Conservation (phyloP, 352 stramenopile species). For the Pythium sp. region DNA sequence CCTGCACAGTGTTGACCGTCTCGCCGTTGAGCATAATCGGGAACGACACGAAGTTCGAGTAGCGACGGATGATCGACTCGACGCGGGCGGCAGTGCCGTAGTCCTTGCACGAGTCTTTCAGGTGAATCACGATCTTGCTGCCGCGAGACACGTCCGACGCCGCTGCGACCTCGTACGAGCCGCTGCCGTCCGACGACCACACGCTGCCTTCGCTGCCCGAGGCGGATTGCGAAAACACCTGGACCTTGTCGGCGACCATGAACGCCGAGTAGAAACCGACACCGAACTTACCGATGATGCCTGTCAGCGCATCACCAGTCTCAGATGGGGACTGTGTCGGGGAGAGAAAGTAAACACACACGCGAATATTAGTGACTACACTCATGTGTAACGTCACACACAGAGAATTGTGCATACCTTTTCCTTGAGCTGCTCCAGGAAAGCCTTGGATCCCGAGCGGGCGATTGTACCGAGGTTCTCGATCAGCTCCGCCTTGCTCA, state of each 20-base stretch:
- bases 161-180: slow-evolving; percentile 76
- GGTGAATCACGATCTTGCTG: slow-evolving; percentile 97
- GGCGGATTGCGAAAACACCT: slow-evolving; percentile 89
- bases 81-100: slow-evolving; percentile 92
- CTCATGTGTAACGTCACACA: background rate
- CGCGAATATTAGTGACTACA: background rate
- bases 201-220: slow-evolving; percentile 47
- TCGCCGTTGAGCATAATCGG: slow-evolving; percentile 97
- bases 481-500: slow-evolving; percentile 97
- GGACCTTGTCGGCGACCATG: slow-evolving; percentile 97
- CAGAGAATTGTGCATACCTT: slow-evolving; percentile 23
- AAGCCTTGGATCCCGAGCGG: slow-evolving; percentile 95
- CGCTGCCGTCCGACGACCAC: slow-evolving; percentile 82
- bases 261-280: slow-evolving; percentile 99
- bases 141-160: slow-evolving; percentile 79
- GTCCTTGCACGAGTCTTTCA: slow-evolving; percentile 97
- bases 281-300: slow-evolving; percentile 99
- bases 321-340: slow-evolving; percentile 38
- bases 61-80: slow-evolving; percentile 97
- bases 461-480: slow-evolving; percentile 99
- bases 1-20: slow-evolving; percentile 97
- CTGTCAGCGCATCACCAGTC: slow-evolving; percentile 69
- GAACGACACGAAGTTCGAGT: slow-evolving; percentile 99
- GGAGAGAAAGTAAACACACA: background rate
- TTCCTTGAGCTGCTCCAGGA: slow-evolving; percentile 92